Evolutionary conservation across 768 basidiomycete species (phyloP).

Genomic region (Lentinus tigrinus): DNA sequence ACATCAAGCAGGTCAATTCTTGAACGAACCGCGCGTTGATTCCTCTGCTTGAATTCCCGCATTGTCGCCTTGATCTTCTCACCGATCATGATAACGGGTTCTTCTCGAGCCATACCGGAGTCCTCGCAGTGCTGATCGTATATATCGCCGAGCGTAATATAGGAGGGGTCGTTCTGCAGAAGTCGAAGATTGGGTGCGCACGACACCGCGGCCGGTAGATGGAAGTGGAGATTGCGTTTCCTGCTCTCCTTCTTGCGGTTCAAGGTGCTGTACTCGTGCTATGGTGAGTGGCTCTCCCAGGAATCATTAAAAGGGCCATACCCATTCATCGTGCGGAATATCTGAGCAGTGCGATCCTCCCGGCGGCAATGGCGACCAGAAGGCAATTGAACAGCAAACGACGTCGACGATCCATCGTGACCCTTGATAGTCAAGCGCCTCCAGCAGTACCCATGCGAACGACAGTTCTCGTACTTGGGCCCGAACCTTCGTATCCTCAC

Average conservation of each 20-base stretch:
- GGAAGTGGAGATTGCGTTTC: constrained; percentile 89
- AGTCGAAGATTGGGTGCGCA: constrained; percentile 82
- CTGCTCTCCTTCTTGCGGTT: constrained; percentile 87
- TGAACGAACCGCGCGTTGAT: constrained; percentile 11
- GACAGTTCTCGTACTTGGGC: constrained; percentile 86
- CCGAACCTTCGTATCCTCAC: constrained; percentile 88
- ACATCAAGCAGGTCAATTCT: background rate
- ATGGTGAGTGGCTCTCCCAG: background rate
- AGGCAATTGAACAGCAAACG: constrained; percentile 90
- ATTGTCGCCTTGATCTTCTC: constrained; percentile 80
- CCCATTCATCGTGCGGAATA: constrained; percentile 95
- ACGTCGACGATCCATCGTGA: constrained; percentile 82
- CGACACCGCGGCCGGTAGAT: constrained; percentile 84
- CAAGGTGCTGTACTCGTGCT: constrained; percentile 56
- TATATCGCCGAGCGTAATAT: constrained; percentile 88
- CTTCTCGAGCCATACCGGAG: constrained; percentile 76
- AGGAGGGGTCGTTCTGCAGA: constrained; percentile 89
- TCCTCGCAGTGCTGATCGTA: constrained; percentile 87
- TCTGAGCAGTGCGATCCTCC: constrained; percentile 89
- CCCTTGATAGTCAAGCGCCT: constrained; percentile 90
- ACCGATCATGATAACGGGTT: constrained; percentile 80
- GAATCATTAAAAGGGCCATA: constrained; percentile 32
- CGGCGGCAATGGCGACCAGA: constrained; percentile 82
- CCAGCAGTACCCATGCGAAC: constrained; percentile 84
- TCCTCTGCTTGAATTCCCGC: constrained; percentile 51